A percentile compares a stretch with the other conserved stretches of the same genome.
phyloP scores from a whole-genome alignment of 2,329 filamentous ascomycete species.

The Colletotrichum sp. region DNA sequence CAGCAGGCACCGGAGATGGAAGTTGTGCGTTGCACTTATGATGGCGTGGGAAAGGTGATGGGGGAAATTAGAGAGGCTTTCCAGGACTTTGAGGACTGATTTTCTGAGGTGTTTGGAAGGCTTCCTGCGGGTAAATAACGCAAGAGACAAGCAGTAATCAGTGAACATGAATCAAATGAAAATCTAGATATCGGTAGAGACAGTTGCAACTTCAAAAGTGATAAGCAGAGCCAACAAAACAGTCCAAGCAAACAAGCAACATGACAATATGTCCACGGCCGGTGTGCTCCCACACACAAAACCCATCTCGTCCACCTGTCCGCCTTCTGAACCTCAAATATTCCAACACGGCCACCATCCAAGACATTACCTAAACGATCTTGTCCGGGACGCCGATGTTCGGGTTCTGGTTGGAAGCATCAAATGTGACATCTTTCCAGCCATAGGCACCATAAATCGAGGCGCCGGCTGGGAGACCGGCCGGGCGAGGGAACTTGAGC shows the following conservation, averaged over 20 bases:
- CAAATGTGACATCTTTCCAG: background rate
- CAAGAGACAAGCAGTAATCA: background rate
- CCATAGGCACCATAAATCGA: background rate
- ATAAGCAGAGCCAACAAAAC: background rate
- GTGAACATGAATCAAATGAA: background rate
- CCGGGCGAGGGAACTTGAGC: background rate
- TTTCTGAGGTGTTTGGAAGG: background rate
- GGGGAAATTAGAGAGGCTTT: background rate
- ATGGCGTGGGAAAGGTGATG: background rate
- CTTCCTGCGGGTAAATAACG: background rate
- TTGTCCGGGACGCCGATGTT: background rate
- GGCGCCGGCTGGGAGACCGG: background rate
- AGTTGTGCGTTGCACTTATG: background rate
- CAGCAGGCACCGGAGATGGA: background rate
- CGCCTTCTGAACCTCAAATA: background rate
- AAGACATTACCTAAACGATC: background rate
- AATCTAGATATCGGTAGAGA: background rate
- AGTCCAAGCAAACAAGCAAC: background rate
- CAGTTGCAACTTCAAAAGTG: background rate
- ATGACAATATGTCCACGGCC: background rate
- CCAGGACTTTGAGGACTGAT: background rate
- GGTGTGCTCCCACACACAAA: background rate
- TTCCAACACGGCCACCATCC: background rate
- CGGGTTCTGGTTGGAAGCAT: background rate
- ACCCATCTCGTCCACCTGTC: background rate